Conservation (phyloP, 2,329 filamentous ascomycete genomes). For the Venturiaceae sp. region DNA sequence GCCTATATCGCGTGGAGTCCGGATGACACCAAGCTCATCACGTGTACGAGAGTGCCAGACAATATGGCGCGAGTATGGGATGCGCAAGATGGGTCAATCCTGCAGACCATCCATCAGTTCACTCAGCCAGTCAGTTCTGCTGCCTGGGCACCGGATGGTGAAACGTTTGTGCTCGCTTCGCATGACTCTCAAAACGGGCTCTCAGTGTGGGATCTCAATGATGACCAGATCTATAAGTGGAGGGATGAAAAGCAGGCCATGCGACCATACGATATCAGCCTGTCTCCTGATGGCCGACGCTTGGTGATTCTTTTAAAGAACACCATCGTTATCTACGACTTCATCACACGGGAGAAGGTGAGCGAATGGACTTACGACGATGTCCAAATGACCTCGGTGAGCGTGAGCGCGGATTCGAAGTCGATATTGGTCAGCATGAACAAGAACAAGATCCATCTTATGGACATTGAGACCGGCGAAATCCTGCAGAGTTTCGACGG, state of each 20-base stretch:
- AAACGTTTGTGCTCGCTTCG: conserved; percentile 59
- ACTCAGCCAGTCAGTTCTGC: conserved; percentile 81
- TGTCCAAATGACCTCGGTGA: conserved; percentile 65
- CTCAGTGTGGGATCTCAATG: conserved; percentile 51
- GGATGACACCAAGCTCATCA: conserved; percentile 77
- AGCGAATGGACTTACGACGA: conserved; percentile 63
- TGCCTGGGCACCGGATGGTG: conserved; percentile 75
- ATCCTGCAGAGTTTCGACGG: conserved; percentile 68
- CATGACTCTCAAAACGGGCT: conserved; percentile 27
- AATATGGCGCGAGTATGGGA: conserved; percentile 69
- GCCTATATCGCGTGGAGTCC: conserved; percentile 86
- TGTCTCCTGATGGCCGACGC: conserved; percentile 69
- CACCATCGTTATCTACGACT: conserved; percentile 74
- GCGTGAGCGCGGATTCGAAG: conserved; percentile 70
- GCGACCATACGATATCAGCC: conserved; percentile 74
- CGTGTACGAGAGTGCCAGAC: conserved; percentile 60
- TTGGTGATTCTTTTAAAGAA: conserved; percentile 68
- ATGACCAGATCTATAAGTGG: conserved; percentile 44
- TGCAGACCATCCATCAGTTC: conserved; percentile 55
- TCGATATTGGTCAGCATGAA: conserved; percentile 75
- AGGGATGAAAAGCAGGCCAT: conserved; percentile 40
- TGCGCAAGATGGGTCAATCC: conserved; percentile 33
- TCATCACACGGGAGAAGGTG: conserved; percentile 61
- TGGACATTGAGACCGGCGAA: conserved; percentile 65
- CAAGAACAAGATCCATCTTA: conserved; percentile 65